Conservation (phyloP, 1,284 basidiomycete genomes). For the Irpex lacteus region DNA sequence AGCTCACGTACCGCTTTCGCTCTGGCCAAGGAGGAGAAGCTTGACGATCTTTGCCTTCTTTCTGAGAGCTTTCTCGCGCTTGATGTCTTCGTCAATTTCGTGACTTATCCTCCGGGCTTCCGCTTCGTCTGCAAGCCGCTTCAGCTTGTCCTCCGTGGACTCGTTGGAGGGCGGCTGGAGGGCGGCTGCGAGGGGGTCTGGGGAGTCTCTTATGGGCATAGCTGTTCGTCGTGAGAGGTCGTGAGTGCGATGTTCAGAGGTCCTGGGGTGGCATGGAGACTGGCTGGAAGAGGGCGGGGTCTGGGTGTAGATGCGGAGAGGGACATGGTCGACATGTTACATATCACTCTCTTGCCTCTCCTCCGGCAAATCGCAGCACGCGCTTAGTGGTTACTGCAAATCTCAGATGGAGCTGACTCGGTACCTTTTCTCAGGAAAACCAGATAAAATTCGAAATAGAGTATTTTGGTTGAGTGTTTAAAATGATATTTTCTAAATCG, state of each 20-base stretch:
- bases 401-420: conserved; percentile 11
- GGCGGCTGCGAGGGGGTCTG: conserved; percentile 63
- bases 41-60: conserved; percentile 60
- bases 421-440: not conserved
- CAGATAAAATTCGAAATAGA: not conserved
- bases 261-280: conserved; percentile 32
- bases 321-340: conserved; percentile 17
- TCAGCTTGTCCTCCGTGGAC: conserved; percentile 49
- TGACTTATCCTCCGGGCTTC: conserved; percentile 59
- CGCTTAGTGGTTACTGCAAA: conserved; percentile 6
- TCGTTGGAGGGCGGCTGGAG: conserved; percentile 63
- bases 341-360: conserved; percentile 9
- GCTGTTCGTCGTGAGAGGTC: conserved; percentile 33
- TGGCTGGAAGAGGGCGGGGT: conserved; percentile 12
- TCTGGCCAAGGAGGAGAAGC: conserved; percentile 68
- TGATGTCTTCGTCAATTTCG: conserved; percentile 66
- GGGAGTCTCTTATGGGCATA: conserved; percentile 44
- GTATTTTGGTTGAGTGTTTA: no score
- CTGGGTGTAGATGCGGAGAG: conserved; percentile 22
- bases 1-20: conserved; percentile 60
- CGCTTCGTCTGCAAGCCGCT: conserved; percentile 54
- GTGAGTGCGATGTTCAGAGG: not conserved
- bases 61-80: conserved; percentile 61
- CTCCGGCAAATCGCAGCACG: conserved; percentile 18
- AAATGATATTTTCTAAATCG: no score